Conservation (phyloP, 768 basidiomycete species). For the Mycena haematopus region DNA sequence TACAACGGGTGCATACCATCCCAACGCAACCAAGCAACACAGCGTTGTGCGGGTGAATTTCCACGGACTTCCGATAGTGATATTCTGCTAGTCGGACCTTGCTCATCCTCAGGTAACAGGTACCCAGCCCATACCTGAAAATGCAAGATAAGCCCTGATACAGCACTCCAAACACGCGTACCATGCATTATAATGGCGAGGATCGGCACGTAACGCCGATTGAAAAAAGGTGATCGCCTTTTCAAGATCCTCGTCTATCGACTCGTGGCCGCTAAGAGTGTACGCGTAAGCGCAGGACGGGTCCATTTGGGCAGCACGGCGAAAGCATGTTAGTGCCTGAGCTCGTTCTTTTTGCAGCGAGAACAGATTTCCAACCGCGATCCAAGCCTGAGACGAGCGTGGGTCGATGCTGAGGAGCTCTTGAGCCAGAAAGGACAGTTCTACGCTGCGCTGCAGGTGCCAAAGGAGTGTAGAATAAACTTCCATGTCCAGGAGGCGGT, state of each 20-base stretch:
- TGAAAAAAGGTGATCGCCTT: slow-evolving; percentile 92
- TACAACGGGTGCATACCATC: slow-evolving; percentile 69
- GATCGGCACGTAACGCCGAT: slow-evolving; percentile 88
- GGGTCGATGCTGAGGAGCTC: slow-evolving; percentile 86
- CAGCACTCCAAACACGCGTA: slow-evolving; percentile 49
- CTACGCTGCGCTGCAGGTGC: slow-evolving; percentile 87
- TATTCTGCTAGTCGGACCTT: slow-evolving; percentile 94
- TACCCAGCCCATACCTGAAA: slow-evolving; percentile 96
- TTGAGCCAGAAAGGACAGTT: slow-evolving; percentile 92
- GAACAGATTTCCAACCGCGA: slow-evolving; percentile 95
- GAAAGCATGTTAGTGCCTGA: slow-evolving; percentile 93
- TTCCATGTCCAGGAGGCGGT: slow-evolving; percentile 92
- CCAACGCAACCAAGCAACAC: slow-evolving; percentile 97
- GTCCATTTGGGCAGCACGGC: slow-evolving; percentile 88
- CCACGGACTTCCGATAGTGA: slow-evolving; percentile 90
- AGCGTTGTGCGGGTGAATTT: slow-evolving; percentile 94
- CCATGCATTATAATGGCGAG: slow-evolving; percentile 98
- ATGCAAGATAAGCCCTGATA: slow-evolving; percentile 39
- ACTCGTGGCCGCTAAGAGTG: slow-evolving; percentile 96
- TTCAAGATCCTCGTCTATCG: slow-evolving; percentile 93
- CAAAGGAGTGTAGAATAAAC: slow-evolving; percentile 95
- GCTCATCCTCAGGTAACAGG: slow-evolving; percentile 94
- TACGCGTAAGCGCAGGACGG: slow-evolving; percentile 94
- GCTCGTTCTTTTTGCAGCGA: slow-evolving; percentile 93
- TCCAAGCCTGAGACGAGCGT: slow-evolving; percentile 91